Percentiles rank a stretch among this genome's conserved stretches.
phyloP scores from a whole-genome alignment of 768 basidiomycete species.

The Mycena venus region DNA sequence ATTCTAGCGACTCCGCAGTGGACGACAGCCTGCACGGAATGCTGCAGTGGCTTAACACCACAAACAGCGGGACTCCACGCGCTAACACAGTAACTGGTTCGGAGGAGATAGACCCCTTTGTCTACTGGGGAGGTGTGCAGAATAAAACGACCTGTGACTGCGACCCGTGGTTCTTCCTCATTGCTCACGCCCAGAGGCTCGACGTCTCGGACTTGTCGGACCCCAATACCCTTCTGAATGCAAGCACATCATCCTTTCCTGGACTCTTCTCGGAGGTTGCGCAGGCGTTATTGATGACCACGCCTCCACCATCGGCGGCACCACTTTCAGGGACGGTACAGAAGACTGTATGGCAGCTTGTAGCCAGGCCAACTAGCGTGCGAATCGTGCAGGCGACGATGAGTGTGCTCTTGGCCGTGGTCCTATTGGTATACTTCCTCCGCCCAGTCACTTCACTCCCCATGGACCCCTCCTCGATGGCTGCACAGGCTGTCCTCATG shows the following conservation, averaged over 20 bases:
- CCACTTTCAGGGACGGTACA: background rate
- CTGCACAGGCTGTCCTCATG: slow-evolving; percentile 5
- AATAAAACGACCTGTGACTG: background rate
- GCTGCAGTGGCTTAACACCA: slow-evolving; percentile 6
- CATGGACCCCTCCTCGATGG: slow-evolving; percentile 20
- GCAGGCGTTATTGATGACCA: background rate
- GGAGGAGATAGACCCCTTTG: background rate
- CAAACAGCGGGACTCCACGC: background rate
- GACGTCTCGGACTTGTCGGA: background rate
- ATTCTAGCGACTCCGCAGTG: background rate
- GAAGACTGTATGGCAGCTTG: background rate
- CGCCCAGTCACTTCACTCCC: background rate
- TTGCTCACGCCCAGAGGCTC: background rate
- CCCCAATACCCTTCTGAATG: background rate
- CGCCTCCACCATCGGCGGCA: background rate
- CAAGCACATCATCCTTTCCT: background rate
- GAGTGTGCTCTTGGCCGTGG: background rate
- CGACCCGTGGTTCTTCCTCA: slow-evolving; percentile 16
- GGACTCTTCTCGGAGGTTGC: slow-evolving; percentile 4
- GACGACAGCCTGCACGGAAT: background rate
- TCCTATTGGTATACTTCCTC: background rate
- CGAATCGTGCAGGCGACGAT: slow-evolving; percentile 17
- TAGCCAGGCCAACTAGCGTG: slow-evolving; percentile 6
- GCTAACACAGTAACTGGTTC: background rate
- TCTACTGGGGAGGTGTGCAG: background rate